These are phyloP conservation scores for Fraxinus excelsior DNA, from an alignment of 257 asterid genomes.

Conservation along the genomic window DNA sequence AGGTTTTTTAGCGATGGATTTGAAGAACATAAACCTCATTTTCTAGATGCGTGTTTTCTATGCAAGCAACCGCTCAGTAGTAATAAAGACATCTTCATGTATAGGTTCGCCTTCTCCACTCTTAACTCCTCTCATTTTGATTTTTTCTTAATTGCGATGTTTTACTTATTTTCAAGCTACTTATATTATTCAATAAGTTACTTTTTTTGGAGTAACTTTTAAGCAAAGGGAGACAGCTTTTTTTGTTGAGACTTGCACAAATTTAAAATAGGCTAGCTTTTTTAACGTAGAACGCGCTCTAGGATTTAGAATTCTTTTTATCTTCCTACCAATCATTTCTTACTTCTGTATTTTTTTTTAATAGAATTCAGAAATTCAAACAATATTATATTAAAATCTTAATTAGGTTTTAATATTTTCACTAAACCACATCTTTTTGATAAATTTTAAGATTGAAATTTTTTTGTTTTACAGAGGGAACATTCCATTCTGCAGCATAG, in stretches of 20 bases:
- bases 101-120: slow-evolving; percentile 38
- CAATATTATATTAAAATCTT: too few species aligned
- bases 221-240: neutral
- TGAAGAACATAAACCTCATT: slow-evolving; percentile 37
- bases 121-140: neutral
- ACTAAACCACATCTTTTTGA: too few species aligned
- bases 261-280: too few species aligned
- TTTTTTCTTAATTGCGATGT: neutral
- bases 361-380: too few species aligned
- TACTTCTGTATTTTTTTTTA: too few species aligned
- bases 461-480: slow-evolving; percentile 38
- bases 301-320: neutral
- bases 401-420: neutral
- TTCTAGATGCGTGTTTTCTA: slow-evolving; percentile 48
- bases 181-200: too few species aligned
- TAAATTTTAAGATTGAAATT: too few species aligned
- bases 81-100: slow-evolving; percentile 51
- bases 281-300: too few species aligned
- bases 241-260: too few species aligned
- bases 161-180: neutral
- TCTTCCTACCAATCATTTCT: neutral
- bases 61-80: slow-evolving; percentile 44
- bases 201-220: too few species aligned
- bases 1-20: slow-evolving; percentile 20
- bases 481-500: slow-evolving; percentile 53